phyloP scores from a whole-genome alignment of 2,329 filamentous ascomycete genomes.

The Beauveria sp. region DNA sequence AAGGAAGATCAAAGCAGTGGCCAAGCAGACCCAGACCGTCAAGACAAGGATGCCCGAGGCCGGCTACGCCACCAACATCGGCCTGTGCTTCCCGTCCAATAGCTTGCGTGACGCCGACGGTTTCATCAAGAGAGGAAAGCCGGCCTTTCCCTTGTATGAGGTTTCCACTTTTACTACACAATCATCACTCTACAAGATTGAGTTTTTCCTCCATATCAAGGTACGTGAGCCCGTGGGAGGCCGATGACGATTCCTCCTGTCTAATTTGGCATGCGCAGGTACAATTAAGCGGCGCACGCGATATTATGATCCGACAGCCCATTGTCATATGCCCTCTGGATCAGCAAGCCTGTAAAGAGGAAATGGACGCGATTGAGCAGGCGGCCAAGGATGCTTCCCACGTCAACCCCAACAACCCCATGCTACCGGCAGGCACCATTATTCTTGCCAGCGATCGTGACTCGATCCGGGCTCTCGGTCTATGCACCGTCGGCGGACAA shows the following conservation, averaged over 20 bases:
- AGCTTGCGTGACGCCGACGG: slow-evolving; percentile 83
- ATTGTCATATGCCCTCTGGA: slow-evolving; percentile 96
- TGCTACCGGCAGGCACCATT: slow-evolving; percentile 81
- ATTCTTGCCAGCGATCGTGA: slow-evolving; percentile 69
- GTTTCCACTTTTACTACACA: slow-evolving; percentile 89
- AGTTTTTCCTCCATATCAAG: slow-evolving; percentile 93
- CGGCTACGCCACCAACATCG: slow-evolving; percentile 88
- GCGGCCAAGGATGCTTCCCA: slow-evolving; percentile 86
- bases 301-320: slow-evolving; percentile 81
- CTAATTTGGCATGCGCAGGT: slow-evolving; percentile 48
- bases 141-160: slow-evolving; percentile 82
- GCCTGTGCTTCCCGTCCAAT: slow-evolving; percentile 82
- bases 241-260: not conserved
- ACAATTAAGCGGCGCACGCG: slow-evolving; percentile 76
- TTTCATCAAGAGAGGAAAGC: slow-evolving; percentile 74
- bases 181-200: slow-evolving; percentile 93
- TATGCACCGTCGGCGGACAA: slow-evolving; percentile 56
- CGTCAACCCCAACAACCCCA: slow-evolving; percentile 81
- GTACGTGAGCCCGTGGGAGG: slow-evolving; percentile 36
- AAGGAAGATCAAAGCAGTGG: slow-evolving; percentile 79
- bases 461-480: slow-evolving; percentile 51
- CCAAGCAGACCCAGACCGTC: slow-evolving; percentile 74
- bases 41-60: slow-evolving; percentile 81
- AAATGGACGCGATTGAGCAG: slow-evolving; percentile 97
- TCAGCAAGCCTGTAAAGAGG: slow-evolving; percentile 91